Conservation (phyloP, 805 yeast species). For the Scheffersomyces stipitis region DNA sequence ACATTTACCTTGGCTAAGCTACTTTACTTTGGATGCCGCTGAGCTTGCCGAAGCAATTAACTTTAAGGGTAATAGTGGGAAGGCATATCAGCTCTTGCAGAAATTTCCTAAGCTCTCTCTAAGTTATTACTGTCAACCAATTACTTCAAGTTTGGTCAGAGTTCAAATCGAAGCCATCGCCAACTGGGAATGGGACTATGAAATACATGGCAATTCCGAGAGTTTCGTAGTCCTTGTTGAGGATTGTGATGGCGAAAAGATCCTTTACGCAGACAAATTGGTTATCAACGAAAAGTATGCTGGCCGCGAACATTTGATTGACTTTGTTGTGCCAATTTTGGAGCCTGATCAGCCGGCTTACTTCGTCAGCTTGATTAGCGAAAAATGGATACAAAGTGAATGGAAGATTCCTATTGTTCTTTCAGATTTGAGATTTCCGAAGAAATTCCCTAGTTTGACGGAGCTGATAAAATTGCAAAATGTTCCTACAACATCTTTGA, state of each 20-base stretch:
- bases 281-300: slow-evolving; percentile 50
- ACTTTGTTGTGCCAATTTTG: slow-evolving; percentile 59
- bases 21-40: slow-evolving; percentile 66
- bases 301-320: slow-evolving; percentile 56
- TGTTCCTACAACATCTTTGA: slow-evolving; percentile 49
- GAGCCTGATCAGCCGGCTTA: slow-evolving; percentile 69
- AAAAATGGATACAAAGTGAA: slow-evolving; percentile 81
- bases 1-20: slow-evolving; percentile 78
- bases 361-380: slow-evolving; percentile 71
- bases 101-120: slow-evolving; percentile 72
- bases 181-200: slow-evolving; percentile 73
- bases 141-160: slow-evolving; percentile 65
- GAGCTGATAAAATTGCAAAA: slow-evolving; percentile 52
- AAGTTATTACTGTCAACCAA: slow-evolving; percentile 68
- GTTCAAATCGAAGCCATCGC: slow-evolving; percentile 70
- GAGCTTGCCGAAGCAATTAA: slow-evolving; percentile 82
- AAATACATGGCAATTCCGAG: slow-evolving; percentile 64
- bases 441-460: slow-evolving; percentile 62
- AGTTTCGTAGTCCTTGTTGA: slow-evolving; percentile 72
- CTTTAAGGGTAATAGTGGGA: slow-evolving; percentile 63
- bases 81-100: slow-evolving; percentile 56
- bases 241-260: slow-evolving; percentile 77
- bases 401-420: slow-evolving; percentile 60
- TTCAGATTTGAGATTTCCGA: slow-evolving; percentile 54
- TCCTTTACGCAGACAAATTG: slow-evolving; percentile 60